Evolutionary conservation across 2,329 filamentous ascomycete species (phyloP).

Genomic region (Colletotrichum kahawae): DNA sequence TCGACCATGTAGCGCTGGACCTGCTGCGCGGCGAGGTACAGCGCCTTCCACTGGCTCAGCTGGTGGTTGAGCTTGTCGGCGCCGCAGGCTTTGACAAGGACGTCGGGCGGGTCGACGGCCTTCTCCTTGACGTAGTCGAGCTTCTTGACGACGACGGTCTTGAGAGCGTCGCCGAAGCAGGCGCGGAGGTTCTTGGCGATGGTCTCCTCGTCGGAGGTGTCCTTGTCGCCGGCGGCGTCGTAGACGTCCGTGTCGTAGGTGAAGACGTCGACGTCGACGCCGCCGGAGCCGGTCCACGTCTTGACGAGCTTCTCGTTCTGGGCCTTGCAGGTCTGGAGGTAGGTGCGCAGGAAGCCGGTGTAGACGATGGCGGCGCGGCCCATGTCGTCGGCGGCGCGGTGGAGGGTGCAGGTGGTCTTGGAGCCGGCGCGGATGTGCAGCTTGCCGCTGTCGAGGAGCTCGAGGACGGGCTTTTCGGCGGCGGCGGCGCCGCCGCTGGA

Average conservation of each 20-base stretch:
- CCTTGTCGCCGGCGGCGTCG: conserved; percentile 14
- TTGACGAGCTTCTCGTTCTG: conserved; percentile 24
- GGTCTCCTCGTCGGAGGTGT: background rate
- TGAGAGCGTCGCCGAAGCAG: conserved; percentile 23
- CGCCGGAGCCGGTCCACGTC: conserved; percentile 22
- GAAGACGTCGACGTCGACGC: conserved; percentile 25
- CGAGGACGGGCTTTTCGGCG: conserved; percentile 14
- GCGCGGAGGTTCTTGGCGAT: conserved; percentile 20
- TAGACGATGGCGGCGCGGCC: conserved; percentile 25
- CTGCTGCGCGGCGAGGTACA: conserved; percentile 34
- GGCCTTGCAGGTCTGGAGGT: conserved; percentile 22
- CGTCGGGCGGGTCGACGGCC: conserved; percentile 3
- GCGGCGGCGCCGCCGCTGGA: background rate
- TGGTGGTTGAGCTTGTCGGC: conserved; percentile 20
- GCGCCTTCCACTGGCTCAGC: conserved; percentile 23
- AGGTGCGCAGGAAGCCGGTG: conserved; percentile 24
- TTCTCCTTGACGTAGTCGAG: conserved; percentile 18
- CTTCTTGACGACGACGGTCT: conserved; percentile 19
- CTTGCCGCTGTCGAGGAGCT: conserved; percentile 23
- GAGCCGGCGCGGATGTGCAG: conserved; percentile 21
- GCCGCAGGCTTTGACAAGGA: conserved; percentile 15
- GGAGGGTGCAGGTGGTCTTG: conserved; percentile 20
- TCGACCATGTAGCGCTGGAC: conserved; percentile 35
- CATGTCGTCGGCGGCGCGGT: conserved; percentile 21
- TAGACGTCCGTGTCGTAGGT: conserved; percentile 23